A percentile compares a stretch with the other conserved stretches of the same genome.
These are phyloP conservation scores for Closterium sp. DNA, from an alignment of 139 green algal species.

Conservation along the genomic window DNA sequence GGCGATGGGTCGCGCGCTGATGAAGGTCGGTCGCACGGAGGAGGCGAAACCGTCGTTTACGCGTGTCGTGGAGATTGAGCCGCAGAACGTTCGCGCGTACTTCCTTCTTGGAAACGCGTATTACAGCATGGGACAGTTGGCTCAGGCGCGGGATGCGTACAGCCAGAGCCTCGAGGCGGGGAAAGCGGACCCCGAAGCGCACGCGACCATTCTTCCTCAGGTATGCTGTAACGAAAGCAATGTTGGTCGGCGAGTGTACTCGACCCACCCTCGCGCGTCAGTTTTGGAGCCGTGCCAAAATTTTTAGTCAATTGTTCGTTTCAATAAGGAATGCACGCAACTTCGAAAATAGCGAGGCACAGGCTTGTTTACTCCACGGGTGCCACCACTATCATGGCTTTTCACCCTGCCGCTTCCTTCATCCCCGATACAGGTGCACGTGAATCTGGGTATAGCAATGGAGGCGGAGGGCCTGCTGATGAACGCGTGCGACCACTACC, in stretches of 20 bases:
- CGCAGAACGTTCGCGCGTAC: conserved; percentile 58
- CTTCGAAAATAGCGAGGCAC: no score
- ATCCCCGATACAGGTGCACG: conserved; percentile 57
- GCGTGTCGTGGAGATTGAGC: conserved; percentile 46
- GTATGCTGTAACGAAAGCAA: conserved; percentile 14
- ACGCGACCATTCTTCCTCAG: conserved; percentile 40
- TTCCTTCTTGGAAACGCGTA: conserved; percentile 68
- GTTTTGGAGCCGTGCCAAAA: not conserved
- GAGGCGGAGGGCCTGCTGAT: conserved; percentile 66
- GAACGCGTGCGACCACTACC: conserved; percentile 67
- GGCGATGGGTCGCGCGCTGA: conserved; percentile 63
- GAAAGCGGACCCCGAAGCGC: not conserved
- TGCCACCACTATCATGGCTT: not conserved
- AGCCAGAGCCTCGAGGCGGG: conserved; percentile 34
- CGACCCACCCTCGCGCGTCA: not conserved
- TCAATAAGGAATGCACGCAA: no score
- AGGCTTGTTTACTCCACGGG: not conserved
- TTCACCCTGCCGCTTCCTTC: not conserved
- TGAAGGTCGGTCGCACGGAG: not conserved
- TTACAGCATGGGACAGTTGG: conserved; percentile 61
- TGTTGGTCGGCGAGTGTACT: not conserved
- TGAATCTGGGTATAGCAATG: conserved; percentile 73
- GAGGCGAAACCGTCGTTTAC: conserved; percentile 56
- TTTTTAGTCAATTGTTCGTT: no score
- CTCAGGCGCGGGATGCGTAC: conserved; percentile 38